phyloP scores from a whole-genome alignment of 805 yeast genomes.

The Yamadazyma ubonensis region DNA sequence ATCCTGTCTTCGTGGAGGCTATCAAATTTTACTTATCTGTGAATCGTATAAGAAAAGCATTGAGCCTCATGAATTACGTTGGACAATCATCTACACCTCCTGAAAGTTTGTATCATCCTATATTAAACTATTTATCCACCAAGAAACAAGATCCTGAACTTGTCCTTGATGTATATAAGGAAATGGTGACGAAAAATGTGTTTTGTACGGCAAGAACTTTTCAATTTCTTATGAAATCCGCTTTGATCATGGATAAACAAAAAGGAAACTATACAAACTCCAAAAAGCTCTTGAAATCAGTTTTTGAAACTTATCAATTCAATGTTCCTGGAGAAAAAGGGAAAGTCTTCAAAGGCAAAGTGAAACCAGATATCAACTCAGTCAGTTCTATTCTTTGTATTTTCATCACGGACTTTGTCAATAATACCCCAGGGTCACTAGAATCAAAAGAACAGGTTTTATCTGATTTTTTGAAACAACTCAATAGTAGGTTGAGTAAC shows the following conservation, averaged over 20 bases:
- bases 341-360: not conserved
- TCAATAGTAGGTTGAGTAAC: slow-evolving; percentile 17
- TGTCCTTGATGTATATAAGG: slow-evolving; percentile 30
- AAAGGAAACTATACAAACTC: slow-evolving; percentile 18
- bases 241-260: slow-evolving; percentile 19
- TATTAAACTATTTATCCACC: slow-evolving; percentile 23
- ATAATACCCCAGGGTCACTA: slow-evolving; percentile 16
- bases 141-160: slow-evolving; percentile 19
- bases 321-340: slow-evolving; percentile 9
- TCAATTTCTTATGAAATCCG: slow-evolving; percentile 29
- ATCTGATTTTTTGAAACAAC: slow-evolving; percentile 29
- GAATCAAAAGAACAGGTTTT: slow-evolving; percentile 24
- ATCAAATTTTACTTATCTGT: slow-evolving; percentile 23
- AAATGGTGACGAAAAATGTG: slow-evolving; percentile 30
- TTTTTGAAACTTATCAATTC: slow-evolving; percentile 34
- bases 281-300: slow-evolving; percentile 21
- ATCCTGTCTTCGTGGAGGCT: slow-evolving; percentile 24
- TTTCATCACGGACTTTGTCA: slow-evolving; percentile 26
- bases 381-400: slow-evolving; percentile 23
- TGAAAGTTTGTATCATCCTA: slow-evolving; percentile 32
- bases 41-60: slow-evolving; percentile 21
- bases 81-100: slow-evolving; percentile 18
- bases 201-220: slow-evolving; percentile 29
- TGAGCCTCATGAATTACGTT: slow-evolving; percentile 17
- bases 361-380: not conserved